Conservation (phyloP, 2,329 filamentous ascomycete genomes). For the Escovopsis weberi region DNA sequence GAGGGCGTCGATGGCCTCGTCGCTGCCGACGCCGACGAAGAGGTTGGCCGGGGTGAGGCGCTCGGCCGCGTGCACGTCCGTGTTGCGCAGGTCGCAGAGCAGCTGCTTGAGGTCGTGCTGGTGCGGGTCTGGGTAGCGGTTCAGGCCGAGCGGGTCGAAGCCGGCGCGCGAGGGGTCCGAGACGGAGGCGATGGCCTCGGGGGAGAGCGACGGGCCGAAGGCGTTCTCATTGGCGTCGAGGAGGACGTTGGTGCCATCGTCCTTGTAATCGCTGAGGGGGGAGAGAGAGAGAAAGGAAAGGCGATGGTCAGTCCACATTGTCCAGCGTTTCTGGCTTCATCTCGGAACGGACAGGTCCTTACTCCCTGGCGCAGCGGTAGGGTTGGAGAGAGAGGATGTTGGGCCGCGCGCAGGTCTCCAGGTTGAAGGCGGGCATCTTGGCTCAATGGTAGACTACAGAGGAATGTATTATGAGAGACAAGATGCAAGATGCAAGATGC, state of each 20-base stretch:
- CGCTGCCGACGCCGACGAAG: slow-evolving; percentile 89
- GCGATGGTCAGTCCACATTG: not conserved
- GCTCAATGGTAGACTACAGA: not conserved
- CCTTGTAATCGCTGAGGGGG: slow-evolving; percentile 77
- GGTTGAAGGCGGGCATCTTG: slow-evolving; percentile 50
- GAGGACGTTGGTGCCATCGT: slow-evolving; percentile 88
- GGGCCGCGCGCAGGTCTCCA: slow-evolving; percentile 58
- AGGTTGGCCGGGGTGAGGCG: slow-evolving; percentile 65
- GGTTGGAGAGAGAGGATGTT: slow-evolving; percentile 67
- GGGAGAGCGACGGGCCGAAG: slow-evolving; percentile 64
- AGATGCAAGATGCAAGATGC: not conserved
- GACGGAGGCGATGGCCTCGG: slow-evolving; percentile 25
- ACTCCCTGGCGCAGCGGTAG: slow-evolving; percentile 74
- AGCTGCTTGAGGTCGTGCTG: slow-evolving; percentile 74
- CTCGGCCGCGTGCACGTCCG: slow-evolving; percentile 62
- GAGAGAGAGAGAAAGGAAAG: not conserved
- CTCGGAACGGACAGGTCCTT: slow-evolving; percentile 20
- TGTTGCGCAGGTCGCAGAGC: slow-evolving; percentile 78
- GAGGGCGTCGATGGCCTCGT: slow-evolving; percentile 92
- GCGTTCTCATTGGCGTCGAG: slow-evolving; percentile 98
- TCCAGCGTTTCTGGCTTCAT: too few species aligned
- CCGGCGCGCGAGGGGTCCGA: slow-evolving; percentile 22
- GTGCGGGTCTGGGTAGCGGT: slow-evolving; percentile 95
- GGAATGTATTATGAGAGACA: not conserved
- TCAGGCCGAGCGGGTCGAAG: slow-evolving; percentile 63